Conservation (phyloP, 768 basidiomycete genomes). For the Glaciozyma antarctica region DNA sequence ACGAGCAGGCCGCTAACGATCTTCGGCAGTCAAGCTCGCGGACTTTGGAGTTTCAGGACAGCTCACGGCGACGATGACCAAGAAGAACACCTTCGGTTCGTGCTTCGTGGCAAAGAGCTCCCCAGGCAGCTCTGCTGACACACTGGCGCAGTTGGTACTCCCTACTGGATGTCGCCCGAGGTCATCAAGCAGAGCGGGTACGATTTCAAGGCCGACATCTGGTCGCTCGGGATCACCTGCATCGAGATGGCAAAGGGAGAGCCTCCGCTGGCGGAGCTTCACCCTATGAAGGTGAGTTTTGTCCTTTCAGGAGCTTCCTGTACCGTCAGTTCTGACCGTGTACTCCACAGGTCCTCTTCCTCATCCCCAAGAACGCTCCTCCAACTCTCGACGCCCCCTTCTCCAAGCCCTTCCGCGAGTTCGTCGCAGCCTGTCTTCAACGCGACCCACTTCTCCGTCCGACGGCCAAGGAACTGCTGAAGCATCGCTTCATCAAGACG, state of each 20-base stretch:
- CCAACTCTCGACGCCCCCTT: constrained; percentile 83
- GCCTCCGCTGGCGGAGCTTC: constrained; percentile 93
- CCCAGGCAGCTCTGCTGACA: neutral
- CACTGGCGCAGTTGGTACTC: constrained; percentile 44
- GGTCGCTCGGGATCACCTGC: constrained; percentile 94
- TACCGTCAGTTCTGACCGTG: neutral
- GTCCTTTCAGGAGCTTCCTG: neutral
- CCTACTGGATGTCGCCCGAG: constrained; percentile 99
- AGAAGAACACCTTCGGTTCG: constrained; percentile 97
- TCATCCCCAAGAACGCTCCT: constrained; percentile 96
- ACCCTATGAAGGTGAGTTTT: constrained; percentile 86
- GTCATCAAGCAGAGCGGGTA: constrained; percentile 99
- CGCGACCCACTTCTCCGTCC: constrained; percentile 86
- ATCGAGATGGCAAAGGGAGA: constrained; percentile 97
- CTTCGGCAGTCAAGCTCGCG: constrained; percentile 70
- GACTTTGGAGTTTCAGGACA: constrained; percentile 99
- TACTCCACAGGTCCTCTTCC: constrained; percentile 68
- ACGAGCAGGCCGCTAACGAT: neutral
- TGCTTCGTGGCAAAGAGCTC: neutral
- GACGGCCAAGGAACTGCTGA: constrained; percentile 83
- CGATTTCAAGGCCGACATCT: constrained; percentile 97
- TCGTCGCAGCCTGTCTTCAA: constrained; percentile 83
- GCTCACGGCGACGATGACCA: constrained; percentile 79
- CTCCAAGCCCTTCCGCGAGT: constrained; percentile 86
- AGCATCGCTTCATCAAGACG: constrained; percentile 89